Percentiles rank a stretch among this genome's conserved stretches.
Evolutionary conservation across 768 basidiomycete genomes (phyloP).

Genomic region (Porpolomopsis calyptriformis): DNA sequence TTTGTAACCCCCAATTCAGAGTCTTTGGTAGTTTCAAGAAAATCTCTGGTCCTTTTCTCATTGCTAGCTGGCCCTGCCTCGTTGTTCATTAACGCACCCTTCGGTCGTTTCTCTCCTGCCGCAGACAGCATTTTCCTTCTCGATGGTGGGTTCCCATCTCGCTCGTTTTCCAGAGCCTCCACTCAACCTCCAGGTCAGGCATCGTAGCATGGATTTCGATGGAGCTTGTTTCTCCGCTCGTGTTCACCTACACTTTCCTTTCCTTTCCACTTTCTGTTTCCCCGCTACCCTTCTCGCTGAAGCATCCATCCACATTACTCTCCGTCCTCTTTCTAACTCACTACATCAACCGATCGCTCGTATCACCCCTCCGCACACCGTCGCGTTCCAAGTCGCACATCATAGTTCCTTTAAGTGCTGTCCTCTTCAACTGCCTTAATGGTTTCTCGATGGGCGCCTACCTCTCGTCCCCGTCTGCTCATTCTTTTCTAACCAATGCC

Average conservation of each 20-base stretch:
- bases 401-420: slow-evolving; percentile 42
- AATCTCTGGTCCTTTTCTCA: slow-evolving; percentile 37
- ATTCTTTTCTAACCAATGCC: slow-evolving; percentile 29
- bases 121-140: slow-evolving; percentile 37
- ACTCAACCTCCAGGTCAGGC: slow-evolving; percentile 6
- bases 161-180: background rate
- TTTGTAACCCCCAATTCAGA: no score
- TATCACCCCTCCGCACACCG: slow-evolving; percentile 74
- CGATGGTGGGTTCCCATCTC: slow-evolving; percentile 34
- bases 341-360: slow-evolving; percentile 72
- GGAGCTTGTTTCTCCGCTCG: slow-evolving; percentile 56
- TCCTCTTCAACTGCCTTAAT: slow-evolving; percentile 63
- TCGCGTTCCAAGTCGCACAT: slow-evolving; percentile 69
- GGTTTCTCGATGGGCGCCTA: slow-evolving; percentile 62
- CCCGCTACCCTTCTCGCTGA: slow-evolving; percentile 16
- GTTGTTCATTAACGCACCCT: slow-evolving; percentile 62
- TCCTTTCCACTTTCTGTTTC: slow-evolving; percentile 37
- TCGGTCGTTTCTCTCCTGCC: slow-evolving; percentile 62
- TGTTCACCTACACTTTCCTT: slow-evolving; percentile 41
- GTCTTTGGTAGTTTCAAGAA: slow-evolving; percentile 21
- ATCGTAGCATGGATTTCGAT: slow-evolving; percentile 63
- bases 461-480: slow-evolving; percentile 47
- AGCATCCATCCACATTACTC: slow-evolving; percentile 35
- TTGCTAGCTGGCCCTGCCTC: slow-evolving; percentile 24
- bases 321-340: slow-evolving; percentile 55